These are phyloP conservation scores for Juglanconis sp. DNA, from an alignment of 2,329 filamentous ascomycete species.

Conservation along the genomic window DNA sequence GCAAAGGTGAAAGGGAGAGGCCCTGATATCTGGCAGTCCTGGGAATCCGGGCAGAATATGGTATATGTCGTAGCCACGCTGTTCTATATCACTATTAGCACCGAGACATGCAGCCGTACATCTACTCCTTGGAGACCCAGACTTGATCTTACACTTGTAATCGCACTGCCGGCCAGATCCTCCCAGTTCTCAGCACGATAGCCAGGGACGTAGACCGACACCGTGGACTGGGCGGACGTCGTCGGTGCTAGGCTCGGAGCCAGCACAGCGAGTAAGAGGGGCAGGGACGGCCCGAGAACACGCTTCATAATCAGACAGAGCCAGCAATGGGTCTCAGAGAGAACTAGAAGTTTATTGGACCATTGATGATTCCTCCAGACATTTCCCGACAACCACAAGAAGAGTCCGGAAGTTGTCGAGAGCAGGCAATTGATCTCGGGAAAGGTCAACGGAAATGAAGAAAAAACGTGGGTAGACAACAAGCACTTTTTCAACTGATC, in stretches of 20 bases:
- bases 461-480: no score
- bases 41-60: slow-evolving; percentile 44
- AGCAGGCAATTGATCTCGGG: no score
- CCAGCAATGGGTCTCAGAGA: no score
- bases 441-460: no score
- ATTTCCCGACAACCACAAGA: no score
- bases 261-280: slow-evolving; percentile 12
- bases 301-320: slow-evolving; percentile 10
- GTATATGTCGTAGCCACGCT: slow-evolving; percentile 42
- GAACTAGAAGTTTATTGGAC: neutral
- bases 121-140: slow-evolving; percentile 19
- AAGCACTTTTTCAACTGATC: no score
- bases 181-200: slow-evolving; percentile 42
- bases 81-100: slow-evolving; percentile 28
- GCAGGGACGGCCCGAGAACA: slow-evolving; percentile 1
- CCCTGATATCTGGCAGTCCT: slow-evolving; percentile 41
- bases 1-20: slow-evolving; percentile 46
- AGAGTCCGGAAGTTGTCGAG: no score
- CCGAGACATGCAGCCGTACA: slow-evolving; percentile 5
- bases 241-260: slow-evolving; percentile 16
- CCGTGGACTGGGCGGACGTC: slow-evolving; percentile 28
- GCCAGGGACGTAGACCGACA: slow-evolving; percentile 44
- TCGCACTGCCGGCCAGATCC: slow-evolving; percentile 42
- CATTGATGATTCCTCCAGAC: neutral
- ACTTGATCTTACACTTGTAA: slow-evolving; percentile 36